These are phyloP conservation scores for Nemania diffusa DNA, from an alignment of 2,329 filamentous ascomycete genomes.

Conservation along the genomic window DNA sequence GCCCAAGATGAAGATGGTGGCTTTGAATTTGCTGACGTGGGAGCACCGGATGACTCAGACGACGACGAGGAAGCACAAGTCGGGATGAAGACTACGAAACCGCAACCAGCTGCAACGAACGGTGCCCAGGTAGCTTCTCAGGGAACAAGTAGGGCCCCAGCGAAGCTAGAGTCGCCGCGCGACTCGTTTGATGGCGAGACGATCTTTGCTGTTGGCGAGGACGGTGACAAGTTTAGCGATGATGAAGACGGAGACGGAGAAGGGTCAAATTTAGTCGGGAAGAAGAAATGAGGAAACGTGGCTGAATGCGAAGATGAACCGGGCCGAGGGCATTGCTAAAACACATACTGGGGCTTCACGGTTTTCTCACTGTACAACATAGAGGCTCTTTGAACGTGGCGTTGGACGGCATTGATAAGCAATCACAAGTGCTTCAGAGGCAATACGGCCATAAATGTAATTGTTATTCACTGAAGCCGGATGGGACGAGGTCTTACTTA, in stretches of 20 bases:
- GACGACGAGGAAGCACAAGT: conserved; percentile 67
- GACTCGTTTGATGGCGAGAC: conserved; percentile 82
- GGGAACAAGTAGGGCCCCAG: conserved; percentile 37
- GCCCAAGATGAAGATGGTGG: conserved; percentile 96
- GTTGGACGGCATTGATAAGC: conserved; percentile 38
- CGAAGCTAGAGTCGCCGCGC: conserved; percentile 63
- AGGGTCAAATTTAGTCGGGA: conserved; percentile 66
- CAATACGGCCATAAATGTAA: conserved; percentile 25
- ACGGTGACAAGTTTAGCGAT: conserved; percentile 83
- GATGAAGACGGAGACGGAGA: conserved; percentile 70
- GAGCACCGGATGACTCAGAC: conserved; percentile 74
- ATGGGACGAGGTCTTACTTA: not conserved
- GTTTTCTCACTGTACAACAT: conserved; percentile 43
- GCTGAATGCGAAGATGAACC: not conserved
- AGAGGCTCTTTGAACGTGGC: conserved; percentile 39
- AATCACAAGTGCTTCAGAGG: conserved; percentile 29
- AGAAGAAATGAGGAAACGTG: conserved; percentile 52
- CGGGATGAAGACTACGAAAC: conserved; percentile 53
- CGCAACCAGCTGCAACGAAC: conserved; percentile 37
- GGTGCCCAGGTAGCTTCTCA: conserved; percentile 37
- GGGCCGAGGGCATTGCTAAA: not conserved
- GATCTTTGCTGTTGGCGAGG: conserved; percentile 93
- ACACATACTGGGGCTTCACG: conserved; percentile 13
- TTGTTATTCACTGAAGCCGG: conserved; percentile 21
- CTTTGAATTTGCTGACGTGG: conserved; percentile 94